Percentiles rank a stretch among this genome's conserved stretches.
Conservation (phyloP, 2,329 filamentous ascomycete genomes). For the Ascochyta koolunga region DNA sequence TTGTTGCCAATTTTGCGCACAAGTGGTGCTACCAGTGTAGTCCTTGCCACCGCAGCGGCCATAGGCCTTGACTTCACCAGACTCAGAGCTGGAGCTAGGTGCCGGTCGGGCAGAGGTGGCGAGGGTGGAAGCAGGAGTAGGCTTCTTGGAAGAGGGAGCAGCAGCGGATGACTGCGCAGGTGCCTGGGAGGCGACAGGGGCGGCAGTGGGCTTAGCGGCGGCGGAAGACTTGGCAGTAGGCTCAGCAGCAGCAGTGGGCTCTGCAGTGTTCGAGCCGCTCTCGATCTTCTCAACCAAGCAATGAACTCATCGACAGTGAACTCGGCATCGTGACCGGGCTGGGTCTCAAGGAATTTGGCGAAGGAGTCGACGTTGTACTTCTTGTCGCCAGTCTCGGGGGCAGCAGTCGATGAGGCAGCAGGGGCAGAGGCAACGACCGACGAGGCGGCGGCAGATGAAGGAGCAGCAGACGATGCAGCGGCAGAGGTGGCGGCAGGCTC, state of each 20-base stretch:
- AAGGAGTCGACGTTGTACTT: constrained; percentile 11
- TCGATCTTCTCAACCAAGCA: constrained; percentile 17
- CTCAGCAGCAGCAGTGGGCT: constrained; percentile 9
- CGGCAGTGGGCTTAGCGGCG: constrained; percentile 1
- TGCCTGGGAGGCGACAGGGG: background rate
- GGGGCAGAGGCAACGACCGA: constrained; percentile 16
- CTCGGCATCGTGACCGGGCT: constrained; percentile 14
- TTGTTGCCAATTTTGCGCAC: too few species aligned
- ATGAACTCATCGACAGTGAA: constrained; percentile 14
- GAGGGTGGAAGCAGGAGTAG: constrained; percentile 22
- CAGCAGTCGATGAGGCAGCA: constrained; percentile 14
- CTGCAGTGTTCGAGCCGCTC: constrained; percentile 12
- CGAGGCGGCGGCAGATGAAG: constrained; percentile 12
- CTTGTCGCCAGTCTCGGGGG: constrained; percentile 13
- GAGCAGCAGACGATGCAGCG: constrained; percentile 3
- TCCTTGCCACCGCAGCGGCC: constrained; percentile 54
- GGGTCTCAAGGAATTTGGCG: constrained; percentile 11
- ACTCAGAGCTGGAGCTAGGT: constrained; percentile 22
- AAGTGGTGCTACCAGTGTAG: constrained; percentile 49
- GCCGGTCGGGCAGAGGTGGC: constrained; percentile 29
- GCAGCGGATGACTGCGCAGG: constrained; percentile 3
- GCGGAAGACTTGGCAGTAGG: background rate
- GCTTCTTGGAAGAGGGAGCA: constrained; percentile 6
- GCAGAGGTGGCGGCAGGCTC: constrained; percentile 5
- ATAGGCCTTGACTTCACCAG: constrained; percentile 28